phyloP scores from a whole-genome alignment of 345 rosid species.

The Rubroshorea leprosula region DNA sequence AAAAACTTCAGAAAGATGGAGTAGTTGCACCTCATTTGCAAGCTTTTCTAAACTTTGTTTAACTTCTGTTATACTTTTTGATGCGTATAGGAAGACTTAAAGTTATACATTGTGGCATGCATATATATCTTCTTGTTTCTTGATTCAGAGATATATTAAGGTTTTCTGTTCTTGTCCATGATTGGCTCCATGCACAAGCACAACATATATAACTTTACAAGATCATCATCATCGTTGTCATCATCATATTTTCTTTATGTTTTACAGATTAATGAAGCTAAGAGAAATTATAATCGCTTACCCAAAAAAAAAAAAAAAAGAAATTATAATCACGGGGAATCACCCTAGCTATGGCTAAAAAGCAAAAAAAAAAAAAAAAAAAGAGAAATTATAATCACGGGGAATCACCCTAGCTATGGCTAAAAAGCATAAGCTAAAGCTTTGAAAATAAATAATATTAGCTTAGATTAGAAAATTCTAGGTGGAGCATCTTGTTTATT shows the following conservation, averaged over 20 bases:
- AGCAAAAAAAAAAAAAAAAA: conserved; percentile 22
- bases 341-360: conserved; percentile 27
- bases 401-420: conserved; percentile 26
- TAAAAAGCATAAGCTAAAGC: conserved; percentile 30
- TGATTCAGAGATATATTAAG: background rate
- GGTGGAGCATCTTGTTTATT: conserved; percentile 33
- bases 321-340: conserved; percentile 29
- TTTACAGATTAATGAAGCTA: conserved; percentile 4
- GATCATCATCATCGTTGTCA: background rate
- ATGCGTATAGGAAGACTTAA: conserved; percentile 1
- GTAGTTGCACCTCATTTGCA: conserved; percentile 10
- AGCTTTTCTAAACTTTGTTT: background rate
- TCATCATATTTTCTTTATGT: conserved; percentile 7
- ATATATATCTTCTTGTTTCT: background rate
- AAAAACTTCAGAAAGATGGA: background rate
- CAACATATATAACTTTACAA: background rate
- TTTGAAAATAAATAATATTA: conserved; percentile 11
- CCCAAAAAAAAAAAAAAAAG: no score
- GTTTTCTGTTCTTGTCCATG: background rate
- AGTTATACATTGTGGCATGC: background rate
- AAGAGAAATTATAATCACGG: no score
- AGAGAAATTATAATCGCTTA: no score
- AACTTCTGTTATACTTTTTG: background rate
- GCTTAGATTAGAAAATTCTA: conserved; percentile 20
- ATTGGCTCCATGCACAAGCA: conserved; percentile 1